Evolutionary conservation across 2,329 filamentous ascomycete species (phyloP), one percentile per base, ranked within the genome.

Genomic region (Cephalotrichum gorgonifer): DNA sequence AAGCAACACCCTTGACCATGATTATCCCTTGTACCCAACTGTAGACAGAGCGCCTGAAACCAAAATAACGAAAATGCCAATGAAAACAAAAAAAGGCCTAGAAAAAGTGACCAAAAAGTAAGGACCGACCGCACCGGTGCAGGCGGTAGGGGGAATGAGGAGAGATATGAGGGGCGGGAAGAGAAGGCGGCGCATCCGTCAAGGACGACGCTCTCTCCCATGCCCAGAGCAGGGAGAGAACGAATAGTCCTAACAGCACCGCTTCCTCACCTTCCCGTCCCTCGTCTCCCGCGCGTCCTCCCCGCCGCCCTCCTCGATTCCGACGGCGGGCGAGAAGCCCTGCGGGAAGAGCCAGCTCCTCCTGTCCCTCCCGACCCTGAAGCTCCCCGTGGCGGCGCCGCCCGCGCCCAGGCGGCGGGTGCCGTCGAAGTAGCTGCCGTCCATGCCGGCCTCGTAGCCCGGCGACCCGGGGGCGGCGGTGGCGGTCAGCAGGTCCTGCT

Each of bases 331-430:
- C 11, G 72, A 73, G 55, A 79, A 79, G 1, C 61, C 65, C 0
- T 75, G 74, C 1, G 74, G 72, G 55, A 81, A 79, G 23, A 80
- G 59, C 78, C 78, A 81, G 60, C 76, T 80, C 41, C 76, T 64
- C 35, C 78, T 62, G 56, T 81, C 78, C 47, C 75, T 67, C 7
- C 76, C 76, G 15, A 81, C 70, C 44, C 78, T 69, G 57, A 81
- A 80, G 57, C 76, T 80, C 9, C 68, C 69, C 39, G 39, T 27
- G n/a, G n/a, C n/a, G n/a, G n/a, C n/a, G n/a, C n/a, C 12, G 33
- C 35, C 17, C 35, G n/a, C 17, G 12, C 61, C 62, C 20, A 74
- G 59, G 2, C 66, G 57, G 51, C 73, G 72, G 23, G 60, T 61
- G 42, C 64, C 70, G 43, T 79, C 76, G 55, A 78, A 79, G 56